Conservation (phyloP, 2,329 filamentous ascomycete genomes). For the Cladosporium austrohemisphaericum region DNA sequence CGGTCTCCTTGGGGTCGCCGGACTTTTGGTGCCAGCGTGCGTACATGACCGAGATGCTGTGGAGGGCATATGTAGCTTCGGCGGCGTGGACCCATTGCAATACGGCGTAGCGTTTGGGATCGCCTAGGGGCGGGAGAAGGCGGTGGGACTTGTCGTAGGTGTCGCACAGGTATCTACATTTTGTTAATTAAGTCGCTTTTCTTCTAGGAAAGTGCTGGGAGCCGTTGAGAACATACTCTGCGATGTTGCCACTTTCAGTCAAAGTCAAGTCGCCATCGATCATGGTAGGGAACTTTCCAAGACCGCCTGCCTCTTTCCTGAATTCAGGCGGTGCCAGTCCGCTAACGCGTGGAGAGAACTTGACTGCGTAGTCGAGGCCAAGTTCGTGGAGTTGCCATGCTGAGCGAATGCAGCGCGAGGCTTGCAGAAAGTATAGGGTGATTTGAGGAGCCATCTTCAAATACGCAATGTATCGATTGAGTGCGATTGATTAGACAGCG, state of each 20-base stretch:
- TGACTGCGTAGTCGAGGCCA: conserved; percentile 39
- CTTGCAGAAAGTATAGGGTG: conserved; percentile 47
- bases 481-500: no score
- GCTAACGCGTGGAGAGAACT: conserved; percentile 38
- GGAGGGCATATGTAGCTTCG: conserved; percentile 46
- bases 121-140: conserved; percentile 37
- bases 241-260: conserved; percentile 46
- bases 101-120: conserved; percentile 34
- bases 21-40: conserved; percentile 41
- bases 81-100: conserved; percentile 46
- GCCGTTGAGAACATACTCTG: conserved; percentile 35
- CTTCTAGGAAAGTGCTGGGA: not conserved
- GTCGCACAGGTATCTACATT: conserved; percentile 43
- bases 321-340: conserved; percentile 41
- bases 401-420: conserved; percentile 43
- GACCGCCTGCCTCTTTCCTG: conserved; percentile 39
- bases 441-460: conserved; percentile 27
- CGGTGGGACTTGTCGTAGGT: conserved; percentile 40
- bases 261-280: conserved; percentile 40
- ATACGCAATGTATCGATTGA: no score
- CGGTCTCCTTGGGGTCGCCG: conserved; percentile 34
- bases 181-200: not conserved
- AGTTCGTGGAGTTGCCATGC: conserved; percentile 49
- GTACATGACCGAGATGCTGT: conserved; percentile 45
- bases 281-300: conserved; percentile 47